These are phyloP conservation scores for Pyrenochaeta sp. DNA, from an alignment of 2,329 filamentous ascomycete genomes.

Conservation along the genomic window DNA sequence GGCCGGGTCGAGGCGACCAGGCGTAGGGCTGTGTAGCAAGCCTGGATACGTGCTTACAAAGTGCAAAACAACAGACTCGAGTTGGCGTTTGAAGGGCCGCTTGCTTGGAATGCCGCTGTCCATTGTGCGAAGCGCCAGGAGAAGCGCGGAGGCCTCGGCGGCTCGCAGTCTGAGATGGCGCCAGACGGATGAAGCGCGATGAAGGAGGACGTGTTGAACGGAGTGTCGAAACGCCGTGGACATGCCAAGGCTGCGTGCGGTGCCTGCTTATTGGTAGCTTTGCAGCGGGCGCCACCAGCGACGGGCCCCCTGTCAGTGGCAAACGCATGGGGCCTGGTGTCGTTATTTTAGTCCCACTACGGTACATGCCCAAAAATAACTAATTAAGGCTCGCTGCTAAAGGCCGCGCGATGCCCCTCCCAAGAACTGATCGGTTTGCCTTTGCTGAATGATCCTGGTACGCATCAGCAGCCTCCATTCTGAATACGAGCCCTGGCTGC, in stretches of 20 bases:
- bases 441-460: not conserved
- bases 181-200: slow-evolving; percentile 7
- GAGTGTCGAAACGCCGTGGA: not conserved
- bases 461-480: not conserved
- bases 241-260: not conserved
- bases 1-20: slow-evolving; percentile 17
- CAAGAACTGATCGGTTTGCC: not conserved
- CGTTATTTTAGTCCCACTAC: not conserved
- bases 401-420: slow-evolving; percentile 1
- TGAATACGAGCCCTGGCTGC: slow-evolving; percentile 1
- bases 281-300: not conserved
- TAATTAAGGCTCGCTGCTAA: not conserved
- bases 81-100: slow-evolving; percentile 35
- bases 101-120: slow-evolving; percentile 10
- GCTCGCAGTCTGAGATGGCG: slow-evolving; percentile 1
- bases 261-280: not conserved
- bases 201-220: not conserved
- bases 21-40: slow-evolving; percentile 28
- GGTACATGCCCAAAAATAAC: not conserved
- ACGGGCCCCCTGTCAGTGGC: not conserved
- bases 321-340: not conserved
- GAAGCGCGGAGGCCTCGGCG: slow-evolving; percentile 4
- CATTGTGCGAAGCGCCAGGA: slow-evolving; percentile 5
- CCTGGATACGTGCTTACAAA: slow-evolving; percentile 67
- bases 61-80: slow-evolving; percentile 74